phyloP scores from a whole-genome alignment of 1,139 yeast species.

The Arxiozyma heterogenica region DNA sequence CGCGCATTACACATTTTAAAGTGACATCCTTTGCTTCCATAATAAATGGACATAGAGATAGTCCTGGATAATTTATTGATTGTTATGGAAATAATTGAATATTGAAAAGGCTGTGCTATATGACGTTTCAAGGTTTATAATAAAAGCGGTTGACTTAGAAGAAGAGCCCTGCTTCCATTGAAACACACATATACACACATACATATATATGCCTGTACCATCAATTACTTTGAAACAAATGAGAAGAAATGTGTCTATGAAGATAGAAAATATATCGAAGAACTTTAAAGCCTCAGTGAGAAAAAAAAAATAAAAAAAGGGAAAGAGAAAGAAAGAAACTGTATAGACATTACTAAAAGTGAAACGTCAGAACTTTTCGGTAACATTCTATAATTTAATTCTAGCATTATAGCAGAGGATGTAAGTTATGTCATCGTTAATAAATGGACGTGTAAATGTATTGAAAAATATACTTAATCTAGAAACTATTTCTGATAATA shows the following conservation, averaged over 20 bases:
- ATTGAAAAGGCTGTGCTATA: background rate
- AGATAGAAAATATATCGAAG: no score
- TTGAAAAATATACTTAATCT: background rate
- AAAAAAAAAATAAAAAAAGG: no score
- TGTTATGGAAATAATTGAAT: background rate
- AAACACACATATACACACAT: no score
- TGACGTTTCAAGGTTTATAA: no score
- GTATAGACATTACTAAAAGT: no score
- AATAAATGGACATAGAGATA: background rate
- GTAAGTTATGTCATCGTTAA: background rate
- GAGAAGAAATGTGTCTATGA: background rate
- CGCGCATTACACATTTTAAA: background rate
- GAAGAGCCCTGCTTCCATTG: background rate
- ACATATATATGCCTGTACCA: background rate
- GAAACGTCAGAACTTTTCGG: background rate
- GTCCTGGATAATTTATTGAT: background rate
- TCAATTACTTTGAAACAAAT: background rate
- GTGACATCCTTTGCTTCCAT: slow-evolving; percentile 1
- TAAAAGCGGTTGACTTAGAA: no score
- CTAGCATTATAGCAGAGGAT: background rate
- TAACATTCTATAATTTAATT: background rate
- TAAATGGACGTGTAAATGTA: background rate
- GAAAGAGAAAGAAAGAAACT: no score
- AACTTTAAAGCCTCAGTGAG: no score
- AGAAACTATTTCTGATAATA: background rate